Conservation (phyloP, 257 asterid species). For the Paraleonurus japonicus region DNA sequence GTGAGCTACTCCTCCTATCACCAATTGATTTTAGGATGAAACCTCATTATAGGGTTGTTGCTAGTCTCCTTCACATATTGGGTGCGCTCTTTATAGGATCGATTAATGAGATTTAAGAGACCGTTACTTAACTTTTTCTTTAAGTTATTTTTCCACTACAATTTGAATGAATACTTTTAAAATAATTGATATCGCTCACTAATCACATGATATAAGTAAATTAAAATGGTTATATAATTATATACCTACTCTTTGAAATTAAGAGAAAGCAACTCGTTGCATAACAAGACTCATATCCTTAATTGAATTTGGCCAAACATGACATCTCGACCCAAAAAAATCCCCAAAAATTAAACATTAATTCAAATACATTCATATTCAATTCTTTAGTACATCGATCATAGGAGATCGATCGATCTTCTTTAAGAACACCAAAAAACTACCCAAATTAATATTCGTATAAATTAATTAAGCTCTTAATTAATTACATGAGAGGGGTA, state of each 20-base stretch:
- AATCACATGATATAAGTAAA: no score
- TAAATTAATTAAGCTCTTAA: neutral
- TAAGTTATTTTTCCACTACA: neutral
- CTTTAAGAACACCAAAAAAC: neutral
- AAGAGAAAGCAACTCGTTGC: neutral
- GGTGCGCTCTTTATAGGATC: no score
- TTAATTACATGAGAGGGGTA: slow-evolving; percentile 58
- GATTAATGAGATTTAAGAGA: neutral
- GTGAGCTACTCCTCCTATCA: no score
- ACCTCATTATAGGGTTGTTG: no score
- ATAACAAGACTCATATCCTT: neutral
- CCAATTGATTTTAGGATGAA: no score
- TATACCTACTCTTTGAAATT: neutral
- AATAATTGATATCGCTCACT: no score
- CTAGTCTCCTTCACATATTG: no score
- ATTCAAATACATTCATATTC: neutral
- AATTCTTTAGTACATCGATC: neutral
- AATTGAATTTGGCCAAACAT: neutral
- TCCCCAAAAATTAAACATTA: neutral
- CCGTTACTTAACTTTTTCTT: neutral
- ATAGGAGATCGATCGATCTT: no score
- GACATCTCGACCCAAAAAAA: neutral
- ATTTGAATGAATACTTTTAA: no score
- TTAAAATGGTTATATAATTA: no score
- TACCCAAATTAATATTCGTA: neutral